phyloP scores from a whole-genome alignment of 2,329 filamentous ascomycete species.

The Colletotrichum tropicale region DNA sequence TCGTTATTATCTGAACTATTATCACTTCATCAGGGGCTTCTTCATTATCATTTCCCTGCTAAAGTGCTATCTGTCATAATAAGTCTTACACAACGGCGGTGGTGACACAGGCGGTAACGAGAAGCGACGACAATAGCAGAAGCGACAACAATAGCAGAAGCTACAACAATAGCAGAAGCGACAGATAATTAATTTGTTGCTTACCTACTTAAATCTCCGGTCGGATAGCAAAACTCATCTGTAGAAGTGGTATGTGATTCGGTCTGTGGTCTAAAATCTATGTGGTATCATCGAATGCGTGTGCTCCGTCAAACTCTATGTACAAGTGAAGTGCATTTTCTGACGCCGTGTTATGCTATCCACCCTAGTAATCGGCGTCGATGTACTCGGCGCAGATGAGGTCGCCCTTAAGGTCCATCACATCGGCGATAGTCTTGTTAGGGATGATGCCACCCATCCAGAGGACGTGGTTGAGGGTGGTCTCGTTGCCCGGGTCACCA shows the following conservation, averaged over 20 bases:
- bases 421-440: slow-evolving; percentile 24
- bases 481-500: slow-evolving; percentile 23
- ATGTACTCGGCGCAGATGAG: slow-evolving; percentile 30
- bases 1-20: accelerated
- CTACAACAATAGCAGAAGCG: too few species aligned
- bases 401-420: slow-evolving; percentile 30
- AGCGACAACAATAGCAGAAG: too few species aligned
- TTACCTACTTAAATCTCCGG: not conserved
- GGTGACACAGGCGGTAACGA: too few species aligned
- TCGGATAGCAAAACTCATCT: not conserved
- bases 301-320: not conserved
- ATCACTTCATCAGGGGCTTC: accelerated
- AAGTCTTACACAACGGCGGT: not conserved
- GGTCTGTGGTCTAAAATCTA: not conserved
- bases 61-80: not conserved
- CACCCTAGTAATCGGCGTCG: not conserved
- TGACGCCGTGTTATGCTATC: not conserved
- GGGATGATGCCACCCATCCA: slow-evolving; percentile 29
- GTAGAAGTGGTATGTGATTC: not conserved
- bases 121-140: too few species aligned
- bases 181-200: not conserved
- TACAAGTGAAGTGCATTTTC: not conserved
- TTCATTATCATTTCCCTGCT: accelerated
- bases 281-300: not conserved
- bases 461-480: slow-evolving; percentile 28